Conservation (phyloP, 2,329 filamentous ascomycete genomes). For the Colletotrichum tamarilloi region DNA sequence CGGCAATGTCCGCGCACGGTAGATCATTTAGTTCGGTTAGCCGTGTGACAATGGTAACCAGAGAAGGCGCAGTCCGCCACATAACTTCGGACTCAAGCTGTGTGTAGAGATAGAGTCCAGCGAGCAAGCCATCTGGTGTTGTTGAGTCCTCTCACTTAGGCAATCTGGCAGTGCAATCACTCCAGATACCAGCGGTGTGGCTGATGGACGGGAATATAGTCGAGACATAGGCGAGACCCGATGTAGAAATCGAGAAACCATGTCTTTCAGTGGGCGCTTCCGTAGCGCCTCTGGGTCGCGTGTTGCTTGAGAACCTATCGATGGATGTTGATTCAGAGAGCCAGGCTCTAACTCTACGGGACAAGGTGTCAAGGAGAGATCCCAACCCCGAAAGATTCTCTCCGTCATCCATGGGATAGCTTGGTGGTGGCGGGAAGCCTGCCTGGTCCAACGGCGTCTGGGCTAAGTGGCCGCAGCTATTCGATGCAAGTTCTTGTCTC, state of each 20-base stretch:
- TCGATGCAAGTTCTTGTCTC: background rate
- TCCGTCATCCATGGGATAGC: background rate
- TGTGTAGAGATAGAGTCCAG: no score
- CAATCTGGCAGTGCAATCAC: background rate
- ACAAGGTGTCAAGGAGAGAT: background rate
- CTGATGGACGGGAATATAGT: background rate
- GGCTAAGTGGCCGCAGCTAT: background rate
- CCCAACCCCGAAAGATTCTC: background rate
- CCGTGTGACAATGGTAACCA: no score
- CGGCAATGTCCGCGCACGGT: background rate
- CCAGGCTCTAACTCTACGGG: background rate
- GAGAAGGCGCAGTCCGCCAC: no score
- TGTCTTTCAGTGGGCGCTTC: background rate
- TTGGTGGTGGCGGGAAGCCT: background rate
- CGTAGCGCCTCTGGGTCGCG: background rate
- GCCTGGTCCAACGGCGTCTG: background rate
- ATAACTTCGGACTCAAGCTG: no score
- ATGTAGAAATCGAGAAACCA: background rate
- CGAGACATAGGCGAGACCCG: conserved; percentile 2
- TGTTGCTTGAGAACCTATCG: background rate
- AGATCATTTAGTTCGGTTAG: background rate
- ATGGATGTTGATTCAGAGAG: background rate
- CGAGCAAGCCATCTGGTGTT: background rate
- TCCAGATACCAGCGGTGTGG: background rate
- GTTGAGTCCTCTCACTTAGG: background rate